Evolutionary conservation across 2,329 filamentous ascomycete species (phyloP).

Genomic region (Proliferodiscus dingleyae): DNA sequence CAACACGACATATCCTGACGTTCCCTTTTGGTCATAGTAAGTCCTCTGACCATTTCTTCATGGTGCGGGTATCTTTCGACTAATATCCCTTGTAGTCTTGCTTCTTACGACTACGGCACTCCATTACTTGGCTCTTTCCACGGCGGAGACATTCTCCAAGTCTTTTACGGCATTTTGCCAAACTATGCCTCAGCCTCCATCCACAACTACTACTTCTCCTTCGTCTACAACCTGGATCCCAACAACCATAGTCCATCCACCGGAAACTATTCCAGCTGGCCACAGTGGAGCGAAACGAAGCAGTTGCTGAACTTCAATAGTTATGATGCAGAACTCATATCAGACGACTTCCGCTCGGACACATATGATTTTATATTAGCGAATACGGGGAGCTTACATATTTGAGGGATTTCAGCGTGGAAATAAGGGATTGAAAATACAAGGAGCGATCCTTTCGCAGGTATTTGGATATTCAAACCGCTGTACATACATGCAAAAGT

Average conservation of each 20-base stretch:
- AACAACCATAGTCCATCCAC: conserved; percentile 51
- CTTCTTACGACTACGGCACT: conserved; percentile 66
- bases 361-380: too few species aligned
- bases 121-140: conserved; percentile 77
- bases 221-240: conserved; percentile 66
- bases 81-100: too few species aligned
- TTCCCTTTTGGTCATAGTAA: conserved; percentile 74
- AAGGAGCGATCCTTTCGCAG: too few species aligned
- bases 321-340: conserved; percentile 33
- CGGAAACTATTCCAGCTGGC: conserved; percentile 40
- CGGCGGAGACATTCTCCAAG: conserved; percentile 61
- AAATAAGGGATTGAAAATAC: too few species aligned
- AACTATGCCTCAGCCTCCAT: conserved; percentile 48
- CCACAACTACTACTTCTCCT: conserved; percentile 67
- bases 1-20: conserved; percentile 37
- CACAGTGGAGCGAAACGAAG: conserved; percentile 46
- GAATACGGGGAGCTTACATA: too few species aligned
- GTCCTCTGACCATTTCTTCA: too few species aligned
- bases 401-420: too few species aligned
- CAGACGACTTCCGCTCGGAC: conserved; percentile 50
- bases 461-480: too few species aligned
- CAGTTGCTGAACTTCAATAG: conserved; percentile 47
- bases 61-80: too few species aligned
- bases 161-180: conserved; percentile 44
- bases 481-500: too few species aligned